Conservation (phyloP, 129 eudicot genomes). For the Pulicaria dysenterica region DNA sequence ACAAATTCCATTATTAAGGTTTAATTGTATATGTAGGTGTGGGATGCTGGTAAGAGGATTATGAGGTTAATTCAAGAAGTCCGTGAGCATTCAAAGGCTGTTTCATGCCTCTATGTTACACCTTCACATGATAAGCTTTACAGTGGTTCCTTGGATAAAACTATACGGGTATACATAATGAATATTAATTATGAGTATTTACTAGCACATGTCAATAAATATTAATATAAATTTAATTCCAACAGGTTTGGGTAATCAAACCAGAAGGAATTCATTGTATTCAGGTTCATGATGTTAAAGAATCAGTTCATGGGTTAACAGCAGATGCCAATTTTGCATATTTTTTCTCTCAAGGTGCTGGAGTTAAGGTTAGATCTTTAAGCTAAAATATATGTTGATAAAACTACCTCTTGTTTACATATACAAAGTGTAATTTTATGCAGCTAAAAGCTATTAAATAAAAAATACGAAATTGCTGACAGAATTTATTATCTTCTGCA, state of each 20-base stretch:
- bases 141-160: conserved; percentile 84
- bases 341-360: conserved; percentile 67
- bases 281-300: conserved; percentile 80
- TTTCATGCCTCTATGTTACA: conserved; percentile 63
- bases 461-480: not conserved
- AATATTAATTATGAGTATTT: no score
- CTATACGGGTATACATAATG: conserved; percentile 58
- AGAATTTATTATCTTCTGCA: conserved; percentile 28
- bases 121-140: conserved; percentile 60
- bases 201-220: no score
- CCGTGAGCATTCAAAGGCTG: conserved; percentile 72
- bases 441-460: not conserved
- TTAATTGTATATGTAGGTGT: conserved; percentile 44
- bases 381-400: not conserved
- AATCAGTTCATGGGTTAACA: conserved; percentile 52
- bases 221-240: not conserved
- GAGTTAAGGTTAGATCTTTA: conserved; percentile 57
- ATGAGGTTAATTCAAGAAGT: conserved; percentile 69
- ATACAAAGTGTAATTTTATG: not conserved
- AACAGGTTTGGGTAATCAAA: conserved; percentile 70
- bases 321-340: conserved; percentile 63
- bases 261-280: conserved; percentile 73
- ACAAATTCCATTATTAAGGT: not conserved
- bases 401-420: not conserved
- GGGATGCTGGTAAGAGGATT: conserved; percentile 63